phyloP scores from a whole-genome alignment of 768 basidiomycete species.

The Leucocoprinus sp. region DNA sequence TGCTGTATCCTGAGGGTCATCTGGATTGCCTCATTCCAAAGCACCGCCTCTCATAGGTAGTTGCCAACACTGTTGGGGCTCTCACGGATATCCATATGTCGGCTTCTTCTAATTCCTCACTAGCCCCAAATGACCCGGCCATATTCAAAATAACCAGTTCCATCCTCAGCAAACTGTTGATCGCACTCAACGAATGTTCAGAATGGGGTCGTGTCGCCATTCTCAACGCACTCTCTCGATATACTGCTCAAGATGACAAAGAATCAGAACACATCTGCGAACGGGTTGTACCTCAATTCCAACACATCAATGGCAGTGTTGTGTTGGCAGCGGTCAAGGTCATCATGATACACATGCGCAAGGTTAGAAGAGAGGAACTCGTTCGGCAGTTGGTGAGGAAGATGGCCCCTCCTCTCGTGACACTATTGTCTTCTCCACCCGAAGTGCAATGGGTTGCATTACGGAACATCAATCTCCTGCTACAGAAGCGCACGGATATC shows the following conservation, averaged over 20 bases:
- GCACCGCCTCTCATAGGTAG: slow-evolving; percentile 66
- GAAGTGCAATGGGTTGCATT: slow-evolving; percentile 99
- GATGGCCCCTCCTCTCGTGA: slow-evolving; percentile 96
- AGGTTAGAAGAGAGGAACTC: slow-evolving; percentile 74
- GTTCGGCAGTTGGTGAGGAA: slow-evolving; percentile 82
- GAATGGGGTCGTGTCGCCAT: slow-evolving; percentile 99
- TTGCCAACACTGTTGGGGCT: slow-evolving; percentile 93
- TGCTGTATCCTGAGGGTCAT: background rate
- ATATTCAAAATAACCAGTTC: slow-evolving; percentile 77
- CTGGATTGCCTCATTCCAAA: slow-evolving; percentile 6
- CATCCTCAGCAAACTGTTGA: slow-evolving; percentile 81
- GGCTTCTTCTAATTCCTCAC: slow-evolving; percentile 48
- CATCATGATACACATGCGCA: slow-evolving; percentile 94
- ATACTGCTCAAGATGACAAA: slow-evolving; percentile 77
- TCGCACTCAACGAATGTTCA: slow-evolving; percentile 95
- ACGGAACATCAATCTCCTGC: slow-evolving; percentile 91
- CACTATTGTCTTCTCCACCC: slow-evolving; percentile 90
- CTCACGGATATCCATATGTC: slow-evolving; percentile 86
- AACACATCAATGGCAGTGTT: slow-evolving; percentile 93
- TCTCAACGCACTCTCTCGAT: slow-evolving; percentile 77
- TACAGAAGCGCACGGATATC: slow-evolving; percentile 88
- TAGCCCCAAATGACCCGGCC: slow-evolving; percentile 50
- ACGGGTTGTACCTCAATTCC: slow-evolving; percentile 96
- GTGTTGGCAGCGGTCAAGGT: slow-evolving; percentile 97
- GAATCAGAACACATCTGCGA: slow-evolving; percentile 99